Evolutionary conservation across 2,329 filamentous ascomycete genomes (phyloP), one percentile per base, ranked within the genome.

Genomic region (Didymella glomerata): DNA sequence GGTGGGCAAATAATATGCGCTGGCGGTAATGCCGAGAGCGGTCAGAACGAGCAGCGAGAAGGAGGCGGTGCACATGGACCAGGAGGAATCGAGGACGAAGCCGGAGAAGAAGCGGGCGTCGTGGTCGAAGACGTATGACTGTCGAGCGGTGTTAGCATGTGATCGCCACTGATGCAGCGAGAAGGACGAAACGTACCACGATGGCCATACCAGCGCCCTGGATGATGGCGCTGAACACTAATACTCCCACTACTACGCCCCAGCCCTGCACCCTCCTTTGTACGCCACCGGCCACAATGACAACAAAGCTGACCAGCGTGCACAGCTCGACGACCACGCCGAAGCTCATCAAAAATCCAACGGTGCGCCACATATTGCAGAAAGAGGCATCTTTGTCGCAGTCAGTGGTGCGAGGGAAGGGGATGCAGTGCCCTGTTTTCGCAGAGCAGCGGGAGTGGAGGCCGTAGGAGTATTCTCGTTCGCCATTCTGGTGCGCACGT

Each of bases 331-430:
- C 76, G n/a, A 97, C 88, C 36, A 92, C 86, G 8, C 90, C 86
- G 68, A 97, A 91, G 51, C 89, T 91, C 81, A 96, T 92, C 64
- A 97, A 79, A 78, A 97, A 98, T 24, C 91, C 93, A 34, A 92
- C 88, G 25, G 88, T 92, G 59, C 91, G 86, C 94, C 94, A 99
- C 84, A 96, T 90, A 69, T 88, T 90, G 82, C 95, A 98, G 79
- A 98, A 97, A 71, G 87, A 84, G 67, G 89, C 85, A 51, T 86
- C 85, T 67, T 83, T 84, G 54, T 81, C 80, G 77, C 91, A 94
- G 74, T 92, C 88, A 56, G 85, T 82, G 53, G 84, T 80, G 64
- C 84, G 82, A 3, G 92, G 92, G 76, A 93, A 95, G 30, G 81
- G 79, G 24, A 82, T 81, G 76, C 90, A 93, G 62, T 76, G 76